These are phyloP conservation scores for Magnolia sinica DNA, from an alignment of 164 flowering plant genomes.

Conservation along the genomic window DNA sequence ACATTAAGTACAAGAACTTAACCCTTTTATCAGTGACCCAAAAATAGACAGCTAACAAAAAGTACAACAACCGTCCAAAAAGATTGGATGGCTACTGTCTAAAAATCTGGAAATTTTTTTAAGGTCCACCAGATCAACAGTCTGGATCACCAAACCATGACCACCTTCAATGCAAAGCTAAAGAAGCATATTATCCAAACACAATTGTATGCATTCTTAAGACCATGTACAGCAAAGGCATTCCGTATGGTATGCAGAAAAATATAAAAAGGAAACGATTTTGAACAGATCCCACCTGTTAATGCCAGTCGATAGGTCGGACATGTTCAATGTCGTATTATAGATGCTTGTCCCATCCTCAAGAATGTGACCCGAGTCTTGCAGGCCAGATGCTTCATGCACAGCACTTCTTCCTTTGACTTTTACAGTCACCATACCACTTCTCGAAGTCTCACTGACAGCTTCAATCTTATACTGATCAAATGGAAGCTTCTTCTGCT, in stretches of 20 bases:
- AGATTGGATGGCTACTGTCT: too few species aligned
- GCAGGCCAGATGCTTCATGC: slow-evolving; percentile 89
- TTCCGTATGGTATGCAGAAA: background rate
- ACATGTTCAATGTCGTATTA: slow-evolving; percentile 85
- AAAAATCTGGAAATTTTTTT: too few species aligned
- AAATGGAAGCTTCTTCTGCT: slow-evolving; percentile 74
- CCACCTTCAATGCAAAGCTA: too few species aligned
- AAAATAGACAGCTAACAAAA: too few species aligned
- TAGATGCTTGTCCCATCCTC: slow-evolving; percentile 84
- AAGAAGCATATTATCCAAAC: too few species aligned
- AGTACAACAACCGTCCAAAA: too few species aligned
- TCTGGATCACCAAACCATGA: too few species aligned
- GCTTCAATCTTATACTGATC: slow-evolving; percentile 67
- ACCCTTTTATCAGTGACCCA: too few species aligned
- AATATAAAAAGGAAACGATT: background rate
- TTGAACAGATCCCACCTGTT: slow-evolving; percentile 57
- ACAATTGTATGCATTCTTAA: too few species aligned
- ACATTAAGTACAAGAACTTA: too few species aligned
- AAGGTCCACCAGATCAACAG: too few species aligned
- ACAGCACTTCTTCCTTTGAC: slow-evolving; percentile 95
- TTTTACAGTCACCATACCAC: slow-evolving; percentile 62
- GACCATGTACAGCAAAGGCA: background rate
- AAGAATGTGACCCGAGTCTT: slow-evolving; percentile 89
- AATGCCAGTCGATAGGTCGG: slow-evolving; percentile 87
- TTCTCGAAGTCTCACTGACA: slow-evolving; percentile 37